Conservation (phyloP, 1,139 yeast genomes). For the Chernovozyma sophiae-reginae region DNA sequence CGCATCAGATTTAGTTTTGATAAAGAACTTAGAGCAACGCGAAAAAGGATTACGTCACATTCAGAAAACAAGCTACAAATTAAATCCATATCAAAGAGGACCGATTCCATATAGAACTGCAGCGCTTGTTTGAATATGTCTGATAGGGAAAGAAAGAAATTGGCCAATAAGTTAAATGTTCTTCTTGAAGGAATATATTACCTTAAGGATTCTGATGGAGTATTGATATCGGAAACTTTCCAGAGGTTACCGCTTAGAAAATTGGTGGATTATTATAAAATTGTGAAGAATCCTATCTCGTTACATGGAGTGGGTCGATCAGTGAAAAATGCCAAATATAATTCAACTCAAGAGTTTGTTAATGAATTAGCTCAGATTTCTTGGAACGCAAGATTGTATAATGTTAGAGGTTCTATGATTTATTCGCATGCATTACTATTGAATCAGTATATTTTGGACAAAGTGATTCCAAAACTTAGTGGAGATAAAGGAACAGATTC, state of each 20-base stretch:
- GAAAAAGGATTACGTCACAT: too few relatives aligned
- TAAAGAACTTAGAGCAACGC: too few relatives aligned
- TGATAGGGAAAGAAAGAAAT: slow-evolving; percentile 38
- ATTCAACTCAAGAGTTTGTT: slow-evolving; percentile 62
- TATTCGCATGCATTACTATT: slow-evolving; percentile 69
- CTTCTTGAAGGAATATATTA: slow-evolving; percentile 41
- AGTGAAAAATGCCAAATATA: slow-evolving; percentile 50
- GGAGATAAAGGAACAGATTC: slow-evolving; percentile 36
- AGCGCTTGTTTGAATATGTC: too few relatives aligned
- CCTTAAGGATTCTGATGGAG: slow-evolving; percentile 42
- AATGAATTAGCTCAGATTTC: slow-evolving; percentile 77
- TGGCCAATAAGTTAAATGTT: slow-evolving; percentile 34
- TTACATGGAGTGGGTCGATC: slow-evolving; percentile 38
- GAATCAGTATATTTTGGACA: slow-evolving; percentile 55
- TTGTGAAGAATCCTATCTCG: slow-evolving; percentile 40
- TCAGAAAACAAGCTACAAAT: too few relatives aligned
- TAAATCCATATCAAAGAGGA: too few relatives aligned
- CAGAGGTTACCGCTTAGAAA: slow-evolving; percentile 51
- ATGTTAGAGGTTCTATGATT: slow-evolving; percentile 63
- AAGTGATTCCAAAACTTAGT: slow-evolving; percentile 52
- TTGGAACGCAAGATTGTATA: slow-evolving; percentile 86
- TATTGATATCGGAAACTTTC: slow-evolving; percentile 43
- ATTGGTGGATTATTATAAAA: slow-evolving; percentile 45
- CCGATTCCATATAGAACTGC: too few relatives aligned
- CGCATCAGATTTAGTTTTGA: too few relatives aligned